Evolutionary conservation across 1,284 basidiomycete species (phyloP).

Genomic region (Bjerkandera adusta): DNA sequence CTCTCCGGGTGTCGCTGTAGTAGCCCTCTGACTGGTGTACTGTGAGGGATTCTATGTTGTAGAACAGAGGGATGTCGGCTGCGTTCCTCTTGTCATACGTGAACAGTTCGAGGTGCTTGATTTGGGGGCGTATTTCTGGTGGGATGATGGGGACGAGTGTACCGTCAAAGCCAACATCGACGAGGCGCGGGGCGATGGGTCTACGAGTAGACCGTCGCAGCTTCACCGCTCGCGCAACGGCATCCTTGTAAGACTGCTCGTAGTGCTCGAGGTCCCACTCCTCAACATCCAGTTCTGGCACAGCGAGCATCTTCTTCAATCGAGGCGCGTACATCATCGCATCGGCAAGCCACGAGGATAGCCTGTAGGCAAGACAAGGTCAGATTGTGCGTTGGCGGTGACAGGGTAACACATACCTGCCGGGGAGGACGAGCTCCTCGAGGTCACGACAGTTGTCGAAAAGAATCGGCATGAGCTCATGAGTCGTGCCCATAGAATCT

Average conservation of each 20-base stretch:
- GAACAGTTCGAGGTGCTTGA: constrained; percentile 9
- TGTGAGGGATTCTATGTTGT: constrained; percentile 3
- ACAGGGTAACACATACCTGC: neutral
- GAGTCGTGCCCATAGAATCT: too few relatives aligned
- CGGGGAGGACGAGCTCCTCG: constrained; percentile 1
- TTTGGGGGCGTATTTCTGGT: constrained; percentile 1
- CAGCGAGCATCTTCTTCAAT: too few relatives aligned
- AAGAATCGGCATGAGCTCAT: neutral
- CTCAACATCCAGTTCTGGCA: too few relatives aligned
- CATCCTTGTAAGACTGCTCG: too few relatives aligned
- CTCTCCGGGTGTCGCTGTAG: too few relatives aligned
- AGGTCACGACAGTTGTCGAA: neutral
- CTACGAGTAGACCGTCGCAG: too few relatives aligned
- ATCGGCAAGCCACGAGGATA: too few relatives aligned
- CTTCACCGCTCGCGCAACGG: too few relatives aligned
- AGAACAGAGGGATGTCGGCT: neutral
- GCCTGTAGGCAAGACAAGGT: too few relatives aligned
- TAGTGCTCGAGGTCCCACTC: too few relatives aligned
- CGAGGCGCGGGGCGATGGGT: neutral
- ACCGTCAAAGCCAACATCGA: constrained; percentile 2
- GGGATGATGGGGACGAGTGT: constrained; percentile 6
- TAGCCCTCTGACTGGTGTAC: constrained; percentile 3
- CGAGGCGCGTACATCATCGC: too few relatives aligned
- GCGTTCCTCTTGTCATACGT: constrained; percentile 1
- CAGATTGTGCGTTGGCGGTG: neutral